Base-by-base conservation (phyloP, 495 filamentous ascomycete species). In the Penicillium longicatenatum region DNA sequence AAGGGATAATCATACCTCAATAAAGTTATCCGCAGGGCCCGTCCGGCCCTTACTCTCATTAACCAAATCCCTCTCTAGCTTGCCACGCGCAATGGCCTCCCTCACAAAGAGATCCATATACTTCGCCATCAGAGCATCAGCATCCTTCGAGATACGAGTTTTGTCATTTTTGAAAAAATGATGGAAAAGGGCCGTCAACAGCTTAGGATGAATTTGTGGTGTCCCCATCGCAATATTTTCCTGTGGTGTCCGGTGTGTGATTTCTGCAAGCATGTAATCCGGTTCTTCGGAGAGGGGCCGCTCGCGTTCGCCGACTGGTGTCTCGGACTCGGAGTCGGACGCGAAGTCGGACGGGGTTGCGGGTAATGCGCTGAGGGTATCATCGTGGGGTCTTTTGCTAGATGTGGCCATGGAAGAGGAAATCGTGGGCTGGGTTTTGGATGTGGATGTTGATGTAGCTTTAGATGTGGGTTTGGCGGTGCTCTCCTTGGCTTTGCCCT, bases 61-160 rank as follows among this genome's bases (percentile, higher is more conserved):
- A 59, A 82, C 79, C 43, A 75, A 12, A 37, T 41, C 74, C 66
- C 85, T 85, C 78, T 90, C 89, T 57, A 82, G 84, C 8, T 86
- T 86, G 39, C 90, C 88, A 70, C 94, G 69, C 26, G 92, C 92
- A 64, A 98, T 84, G 29, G 92, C 92, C 76, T 98, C 94, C 60
- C 89, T 80, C 55, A 97, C 90, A 79, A 97, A 98, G 12, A 89
- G 86, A 75, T 96, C 91, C 67, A 97, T 82, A 67, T 98, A 98
- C 75, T 88, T 91, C 4, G 83, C 90, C 30, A 94, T 82, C 7
- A 92, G 85, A 14, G 73, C 77, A 68, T 92, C 86, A 17, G 94
- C 95, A 49, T 92, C 89, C 64, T 86, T 88, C 4, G 86, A 84
- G 37, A 98, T 87, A 67, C 88, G 81, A 3, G 86, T 93, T 52